A percentile compares a stretch with the other conserved stretches of the same genome.
phyloP scores from a whole-genome alignment of 2,329 filamentous ascomycete species.

The Penicillium sp. region DNA sequence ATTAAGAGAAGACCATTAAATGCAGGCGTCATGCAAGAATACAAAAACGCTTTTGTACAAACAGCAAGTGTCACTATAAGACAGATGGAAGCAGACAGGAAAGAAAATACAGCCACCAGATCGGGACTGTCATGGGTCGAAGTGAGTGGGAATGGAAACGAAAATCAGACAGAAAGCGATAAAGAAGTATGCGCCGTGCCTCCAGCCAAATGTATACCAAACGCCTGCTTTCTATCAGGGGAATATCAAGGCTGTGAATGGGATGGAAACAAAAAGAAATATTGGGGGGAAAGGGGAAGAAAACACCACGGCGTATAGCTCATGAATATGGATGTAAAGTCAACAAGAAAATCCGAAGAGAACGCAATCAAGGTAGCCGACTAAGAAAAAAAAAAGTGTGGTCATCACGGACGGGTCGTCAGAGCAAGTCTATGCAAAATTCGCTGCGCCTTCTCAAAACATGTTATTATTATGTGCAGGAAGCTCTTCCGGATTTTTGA shows the following conservation, averaged over 20 bases:
- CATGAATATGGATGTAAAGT: conserved; percentile 17
- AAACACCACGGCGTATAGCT: conserved; percentile 25
- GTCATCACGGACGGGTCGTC: conserved; percentile 28
- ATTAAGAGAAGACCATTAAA: conserved; percentile 12
- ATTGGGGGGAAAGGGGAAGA: conserved; percentile 26
- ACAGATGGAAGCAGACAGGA: conserved; percentile 14
- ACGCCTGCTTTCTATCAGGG: conserved; percentile 41
- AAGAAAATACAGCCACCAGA: conserved; percentile 6
- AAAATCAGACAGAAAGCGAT: conserved; percentile 13
- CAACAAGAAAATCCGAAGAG: conserved; percentile 8
- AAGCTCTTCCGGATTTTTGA: conserved; percentile 34
- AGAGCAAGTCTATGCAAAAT: conserved; percentile 28
- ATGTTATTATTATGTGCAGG: conserved; percentile 32
- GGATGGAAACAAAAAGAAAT: conserved; percentile 26
- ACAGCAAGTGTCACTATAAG: conserved; percentile 15
- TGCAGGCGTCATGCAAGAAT: conserved; percentile 7
- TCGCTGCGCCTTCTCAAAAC: conserved; percentile 26
- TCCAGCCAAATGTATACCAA: conserved; percentile 33
- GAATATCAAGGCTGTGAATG: conserved; percentile 33
- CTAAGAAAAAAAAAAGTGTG: conserved; percentile 28
- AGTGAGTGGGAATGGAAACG: conserved; percentile 8
- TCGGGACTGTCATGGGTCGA: conserved; percentile 8
- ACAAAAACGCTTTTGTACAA: conserved; percentile 37
- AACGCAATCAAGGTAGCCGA: conserved; percentile 23
- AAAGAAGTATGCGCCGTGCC: conserved; percentile 32